Percentiles rank a stretch among this genome's conserved stretches.
Conservation (phyloP, 495 filamentous ascomycete species). For the Neurospora sp. region DNA sequence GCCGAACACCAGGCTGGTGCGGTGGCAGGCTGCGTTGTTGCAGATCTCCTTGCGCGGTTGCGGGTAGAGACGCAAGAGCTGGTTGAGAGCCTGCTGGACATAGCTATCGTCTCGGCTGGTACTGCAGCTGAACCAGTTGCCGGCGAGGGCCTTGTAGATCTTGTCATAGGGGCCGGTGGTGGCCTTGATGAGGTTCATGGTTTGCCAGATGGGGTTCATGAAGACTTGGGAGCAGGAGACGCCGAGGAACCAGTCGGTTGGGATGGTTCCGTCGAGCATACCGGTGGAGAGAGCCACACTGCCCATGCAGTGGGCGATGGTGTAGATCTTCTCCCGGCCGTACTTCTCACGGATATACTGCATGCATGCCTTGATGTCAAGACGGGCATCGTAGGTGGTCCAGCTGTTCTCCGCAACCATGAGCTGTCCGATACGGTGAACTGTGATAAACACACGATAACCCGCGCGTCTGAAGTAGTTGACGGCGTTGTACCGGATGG, state of each 20-base stretch:
- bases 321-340: conserved; percentile 40
- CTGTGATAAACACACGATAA: conserved; percentile 47
- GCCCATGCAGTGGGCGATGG: conserved; percentile 58
- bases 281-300: conserved; percentile 49
- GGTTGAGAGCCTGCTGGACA: conserved; percentile 45
- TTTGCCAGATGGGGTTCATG: conserved; percentile 51
- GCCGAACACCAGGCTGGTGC: conserved; percentile 51
- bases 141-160: conserved; percentile 35
- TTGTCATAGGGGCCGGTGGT: conserved; percentile 34
- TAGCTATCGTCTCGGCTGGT: conserved; percentile 36
- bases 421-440: conserved; percentile 51
- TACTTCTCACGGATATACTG: conserved; percentile 37
- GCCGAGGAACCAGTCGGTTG: conserved; percentile 47
- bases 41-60: conserved; percentile 48
- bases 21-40: conserved; percentile 51
- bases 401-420: conserved; percentile 41
- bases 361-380: conserved; percentile 51
- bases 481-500: conserved; percentile 53
- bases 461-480: conserved; percentile 54
- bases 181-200: conserved; percentile 50
- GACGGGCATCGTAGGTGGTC: conserved; percentile 53
- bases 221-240: conserved; percentile 56
- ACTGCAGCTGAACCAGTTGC: conserved; percentile 45
- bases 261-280: conserved; percentile 56
- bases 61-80: conserved; percentile 51